These are phyloP conservation scores for Juglanconis juglandina DNA, from an alignment of 2,329 filamentous ascomycete species.

Conservation along the genomic window DNA sequence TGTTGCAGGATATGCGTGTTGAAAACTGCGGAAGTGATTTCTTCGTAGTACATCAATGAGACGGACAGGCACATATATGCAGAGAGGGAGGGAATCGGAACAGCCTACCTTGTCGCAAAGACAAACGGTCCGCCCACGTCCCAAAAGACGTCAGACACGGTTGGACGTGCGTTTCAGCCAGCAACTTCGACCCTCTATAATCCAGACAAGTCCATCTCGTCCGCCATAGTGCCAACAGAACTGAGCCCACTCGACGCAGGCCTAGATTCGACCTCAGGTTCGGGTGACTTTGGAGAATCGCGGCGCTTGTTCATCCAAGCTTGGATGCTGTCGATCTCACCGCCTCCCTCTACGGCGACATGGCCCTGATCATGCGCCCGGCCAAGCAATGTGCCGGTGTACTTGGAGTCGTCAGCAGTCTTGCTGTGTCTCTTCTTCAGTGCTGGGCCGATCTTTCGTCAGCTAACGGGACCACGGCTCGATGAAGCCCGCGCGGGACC, in stretches of 20 bases:
- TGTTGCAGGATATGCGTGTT: too few species aligned
- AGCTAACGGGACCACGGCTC: background rate
- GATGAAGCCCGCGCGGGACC: background rate
- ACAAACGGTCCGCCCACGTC: too few species aligned
- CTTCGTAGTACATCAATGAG: too few species aligned
- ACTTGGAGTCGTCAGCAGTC: slow-evolving; percentile 80
- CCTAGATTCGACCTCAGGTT: slow-evolving; percentile 35
- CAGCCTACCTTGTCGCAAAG: too few species aligned
- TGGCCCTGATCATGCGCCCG: slow-evolving; percentile 67
- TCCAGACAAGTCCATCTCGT: slow-evolving; percentile 44
- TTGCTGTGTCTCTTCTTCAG: slow-evolving; percentile 93
- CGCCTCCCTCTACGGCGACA: slow-evolving; percentile 71
- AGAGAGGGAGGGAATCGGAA: too few species aligned
- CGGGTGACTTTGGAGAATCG: slow-evolving; percentile 20
- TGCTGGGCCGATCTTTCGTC: slow-evolving; percentile 39
- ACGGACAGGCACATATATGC: too few species aligned
- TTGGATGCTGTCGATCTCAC: slow-evolving; percentile 61
- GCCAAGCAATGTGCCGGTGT: slow-evolving; percentile 79
- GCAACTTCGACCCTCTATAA: slow-evolving; percentile 20
- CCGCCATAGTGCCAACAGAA: slow-evolving; percentile 47
- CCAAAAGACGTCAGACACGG: too few species aligned
- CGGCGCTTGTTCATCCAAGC: slow-evolving; percentile 57
- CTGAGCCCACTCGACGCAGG: slow-evolving; percentile 55
- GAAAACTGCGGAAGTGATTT: too few species aligned
- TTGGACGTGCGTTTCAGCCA: background rate